Conservation (phyloP, 805 yeast genomes). For the Candida morakotiae region DNA sequence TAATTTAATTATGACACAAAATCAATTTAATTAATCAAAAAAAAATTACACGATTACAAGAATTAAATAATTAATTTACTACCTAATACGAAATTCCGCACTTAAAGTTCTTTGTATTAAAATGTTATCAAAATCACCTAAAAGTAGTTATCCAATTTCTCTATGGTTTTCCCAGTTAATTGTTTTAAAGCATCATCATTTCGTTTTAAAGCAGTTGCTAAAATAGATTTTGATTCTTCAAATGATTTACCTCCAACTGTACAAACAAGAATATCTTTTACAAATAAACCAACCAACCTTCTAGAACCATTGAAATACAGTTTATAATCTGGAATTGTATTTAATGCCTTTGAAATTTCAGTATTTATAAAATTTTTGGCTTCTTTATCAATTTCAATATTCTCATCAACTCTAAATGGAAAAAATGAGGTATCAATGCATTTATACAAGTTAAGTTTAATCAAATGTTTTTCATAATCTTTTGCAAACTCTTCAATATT, state of each 20-base stretch:
- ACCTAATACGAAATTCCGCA: no score
- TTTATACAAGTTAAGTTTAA: neutral
- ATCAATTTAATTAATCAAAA: no score
- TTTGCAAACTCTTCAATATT: constrained; percentile 23
- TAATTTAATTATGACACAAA: no score
- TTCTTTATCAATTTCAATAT: constrained; percentile 22
- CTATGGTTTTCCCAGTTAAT: constrained; percentile 8
- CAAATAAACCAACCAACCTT: constrained; percentile 24
- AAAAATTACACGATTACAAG: no score
- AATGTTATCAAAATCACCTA: no score
- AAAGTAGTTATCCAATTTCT: no score
- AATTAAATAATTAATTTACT: no score
- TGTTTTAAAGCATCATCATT: constrained; percentile 9
- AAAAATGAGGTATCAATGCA: constrained; percentile 13
- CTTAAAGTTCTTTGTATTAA: no score
- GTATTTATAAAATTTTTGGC: constrained; percentile 41
- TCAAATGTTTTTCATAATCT: neutral
- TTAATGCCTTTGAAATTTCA: constrained; percentile 29
- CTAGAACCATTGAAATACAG: constrained; percentile 18
- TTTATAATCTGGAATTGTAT: constrained; percentile 31
- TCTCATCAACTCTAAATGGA: constrained; percentile 25
- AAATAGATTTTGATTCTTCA: constrained; percentile 37
- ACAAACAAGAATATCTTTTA: constrained; percentile 26
- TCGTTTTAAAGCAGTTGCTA: constrained; percentile 35
- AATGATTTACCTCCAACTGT: constrained; percentile 31